Conservation (phyloP, 1,284 basidiomycete species). For the Hypsizygus ulmarius region DNA sequence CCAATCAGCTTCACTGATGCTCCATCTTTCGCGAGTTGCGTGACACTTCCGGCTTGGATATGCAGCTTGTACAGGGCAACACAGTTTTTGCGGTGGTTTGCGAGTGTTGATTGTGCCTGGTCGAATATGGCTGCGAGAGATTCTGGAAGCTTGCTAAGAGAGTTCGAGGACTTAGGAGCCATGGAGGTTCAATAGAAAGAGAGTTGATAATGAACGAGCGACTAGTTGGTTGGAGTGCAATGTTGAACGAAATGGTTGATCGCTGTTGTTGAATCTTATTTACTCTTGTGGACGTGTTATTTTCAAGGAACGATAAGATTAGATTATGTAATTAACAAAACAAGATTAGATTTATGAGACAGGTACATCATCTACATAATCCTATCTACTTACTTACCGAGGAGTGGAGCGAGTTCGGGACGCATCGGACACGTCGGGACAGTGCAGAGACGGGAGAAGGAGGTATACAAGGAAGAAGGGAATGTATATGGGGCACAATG, state of each 20-base stretch:
- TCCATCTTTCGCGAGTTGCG: constrained; percentile 49
- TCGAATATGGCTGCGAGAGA: constrained; percentile 47
- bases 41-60: constrained; percentile 58
- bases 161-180: constrained; percentile 17
- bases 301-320: constrained; percentile 7
- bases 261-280: constrained; percentile 17
- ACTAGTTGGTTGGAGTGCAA: constrained; percentile 8
- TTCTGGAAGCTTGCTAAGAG: constrained; percentile 27
- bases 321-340: constrained; percentile 1
- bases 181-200: constrained; percentile 10
- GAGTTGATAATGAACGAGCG: neutral
- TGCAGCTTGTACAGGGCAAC: constrained; percentile 87
- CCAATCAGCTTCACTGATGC: constrained; percentile 63
- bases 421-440: no score
- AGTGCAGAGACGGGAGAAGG: neutral
- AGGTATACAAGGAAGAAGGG: neutral
- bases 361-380: neutral
- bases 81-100: constrained; percentile 85
- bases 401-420: no score
- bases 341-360: no score
- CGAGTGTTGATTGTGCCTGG: constrained; percentile 79
- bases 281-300: constrained; percentile 32
- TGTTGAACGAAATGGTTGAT: constrained; percentile 14
- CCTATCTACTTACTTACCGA: neutral
- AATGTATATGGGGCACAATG: neutral